Percentiles rank a stretch among this genome's conserved stretches.
These are phyloP conservation scores for Cladophialophora chaetospira DNA, from an alignment of 2,329 filamentous ascomycete species.

Conservation along the genomic window DNA sequence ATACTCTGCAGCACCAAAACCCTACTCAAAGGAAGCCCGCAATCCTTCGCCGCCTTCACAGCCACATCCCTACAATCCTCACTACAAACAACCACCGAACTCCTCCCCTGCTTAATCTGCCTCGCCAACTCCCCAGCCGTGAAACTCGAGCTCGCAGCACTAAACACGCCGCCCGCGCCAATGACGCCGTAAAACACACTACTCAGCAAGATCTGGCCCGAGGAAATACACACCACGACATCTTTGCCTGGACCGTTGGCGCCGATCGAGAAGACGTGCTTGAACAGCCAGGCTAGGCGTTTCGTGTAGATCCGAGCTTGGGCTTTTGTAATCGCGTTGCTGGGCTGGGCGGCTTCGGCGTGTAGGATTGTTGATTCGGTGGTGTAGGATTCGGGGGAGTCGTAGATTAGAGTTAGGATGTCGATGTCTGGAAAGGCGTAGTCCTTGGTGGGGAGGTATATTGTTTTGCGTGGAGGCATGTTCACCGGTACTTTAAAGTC, in stretches of 20 bases:
- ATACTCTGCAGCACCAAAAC: conserved; percentile 56
- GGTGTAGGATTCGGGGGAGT: conserved; percentile 25
- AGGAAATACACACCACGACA: conserved; percentile 59
- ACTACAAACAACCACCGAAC: conserved; percentile 48
- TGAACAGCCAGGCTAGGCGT: conserved; percentile 58
- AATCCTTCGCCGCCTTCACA: conserved; percentile 53
- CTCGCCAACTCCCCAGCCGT: conserved; percentile 24
- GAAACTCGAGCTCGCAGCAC: conserved; percentile 35
- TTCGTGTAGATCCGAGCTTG: conserved; percentile 53
- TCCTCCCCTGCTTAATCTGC: conserved; percentile 28
- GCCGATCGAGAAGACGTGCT: conserved; percentile 58
- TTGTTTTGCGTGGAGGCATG: conserved; percentile 15
- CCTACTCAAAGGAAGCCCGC: conserved; percentile 48
- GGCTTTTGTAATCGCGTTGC: conserved; percentile 56
- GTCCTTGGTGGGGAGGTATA: conserved; percentile 30
- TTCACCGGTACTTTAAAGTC: neutral
- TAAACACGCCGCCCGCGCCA: conserved; percentile 62
- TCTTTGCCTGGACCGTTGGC: conserved; percentile 51
- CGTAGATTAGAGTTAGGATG: conserved; percentile 29
- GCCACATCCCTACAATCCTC: conserved; percentile 53
- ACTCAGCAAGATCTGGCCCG: conserved; percentile 59
- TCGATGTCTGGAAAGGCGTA: conserved; percentile 30
- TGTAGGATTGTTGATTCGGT: conserved; percentile 57
- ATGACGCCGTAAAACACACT: conserved; percentile 59
- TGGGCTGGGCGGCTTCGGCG: conserved; percentile 59